These are phyloP conservation scores for Ceratobasidium theobromae DNA, from an alignment of 1,284 basidiomycete species.

Conservation along the genomic window DNA sequence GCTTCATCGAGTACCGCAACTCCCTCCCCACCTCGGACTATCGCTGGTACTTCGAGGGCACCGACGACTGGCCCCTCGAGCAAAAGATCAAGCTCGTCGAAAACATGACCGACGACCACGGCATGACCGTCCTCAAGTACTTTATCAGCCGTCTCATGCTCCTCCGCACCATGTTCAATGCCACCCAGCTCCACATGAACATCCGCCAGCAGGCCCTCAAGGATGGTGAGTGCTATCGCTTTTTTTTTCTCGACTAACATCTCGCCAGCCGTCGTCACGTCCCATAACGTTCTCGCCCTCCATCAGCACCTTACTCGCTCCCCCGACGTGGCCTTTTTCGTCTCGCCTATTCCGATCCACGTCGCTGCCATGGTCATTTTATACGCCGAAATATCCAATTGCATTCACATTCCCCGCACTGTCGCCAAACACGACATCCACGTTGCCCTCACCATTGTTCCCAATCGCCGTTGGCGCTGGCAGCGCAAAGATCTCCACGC, in stretches of 20 bases:
- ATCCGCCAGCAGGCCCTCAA: conserved; percentile 67
- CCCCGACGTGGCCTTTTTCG: conserved; percentile 81
- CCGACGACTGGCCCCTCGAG: conserved; percentile 67
- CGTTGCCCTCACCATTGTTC: conserved; percentile 80
- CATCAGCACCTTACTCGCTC: conserved; percentile 77
- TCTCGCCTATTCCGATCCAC: conserved; percentile 79
- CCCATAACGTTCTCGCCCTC: conserved; percentile 79
- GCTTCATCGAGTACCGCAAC: conserved; percentile 64
- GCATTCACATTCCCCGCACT: conserved; percentile 60
- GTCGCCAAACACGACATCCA: conserved; percentile 75
- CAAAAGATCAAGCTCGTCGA: conserved; percentile 64
- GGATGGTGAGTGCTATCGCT: conserved; percentile 58
- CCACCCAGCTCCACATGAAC: conserved; percentile 62
- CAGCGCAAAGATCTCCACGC: conserved; percentile 74
- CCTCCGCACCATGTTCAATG: conserved; percentile 71
- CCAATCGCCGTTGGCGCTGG: conserved; percentile 83
- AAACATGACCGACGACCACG: conserved; percentile 72
- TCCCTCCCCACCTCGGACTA: conserved; percentile 64
- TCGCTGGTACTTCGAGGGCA: conserved; percentile 68
- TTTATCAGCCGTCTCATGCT: conserved; percentile 76
- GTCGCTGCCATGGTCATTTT: conserved; percentile 85
- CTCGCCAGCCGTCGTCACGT: conserved; percentile 67
- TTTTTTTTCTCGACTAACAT: conserved; percentile 12
- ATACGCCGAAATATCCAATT: conserved; percentile 76
- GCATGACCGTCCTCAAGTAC: conserved; percentile 74